Percentiles rank a stretch among this genome's conserved stretches.
These are phyloP conservation scores for Phialophora tarda DNA, from an alignment of 2,329 filamentous ascomycete species.

Conservation along the genomic window DNA sequence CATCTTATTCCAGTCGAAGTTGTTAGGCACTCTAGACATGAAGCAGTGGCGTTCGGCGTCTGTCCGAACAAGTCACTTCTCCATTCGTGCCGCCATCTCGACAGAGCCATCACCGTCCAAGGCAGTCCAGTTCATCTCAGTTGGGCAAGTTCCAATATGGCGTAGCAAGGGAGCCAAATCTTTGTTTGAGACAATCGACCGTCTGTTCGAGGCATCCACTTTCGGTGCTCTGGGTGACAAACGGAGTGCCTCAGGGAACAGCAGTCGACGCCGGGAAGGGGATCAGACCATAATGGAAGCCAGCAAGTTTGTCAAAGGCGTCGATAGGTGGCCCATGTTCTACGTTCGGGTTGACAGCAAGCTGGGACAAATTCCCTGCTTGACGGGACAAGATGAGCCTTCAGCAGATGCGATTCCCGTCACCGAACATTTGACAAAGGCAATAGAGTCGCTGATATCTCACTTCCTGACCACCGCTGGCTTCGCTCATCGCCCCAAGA, in stretches of 20 bases:
- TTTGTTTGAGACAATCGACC: slow-evolving; percentile 79
- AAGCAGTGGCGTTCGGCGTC: slow-evolving; percentile 72
- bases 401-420: slow-evolving; percentile 5
- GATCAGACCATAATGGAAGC: slow-evolving; percentile 46
- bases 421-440: slow-evolving; percentile 18
- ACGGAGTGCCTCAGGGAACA: background rate
- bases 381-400: slow-evolving; percentile 45
- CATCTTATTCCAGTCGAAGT: slow-evolving; percentile 28
- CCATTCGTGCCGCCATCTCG: slow-evolving; percentile 74
- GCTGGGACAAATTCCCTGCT: slow-evolving; percentile 41
- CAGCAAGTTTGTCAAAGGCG: slow-evolving; percentile 58
- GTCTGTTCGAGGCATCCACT: slow-evolving; percentile 73
- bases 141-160: slow-evolving; percentile 72
- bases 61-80: slow-evolving; percentile 66
- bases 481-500: slow-evolving; percentile 54
- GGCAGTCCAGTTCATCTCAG: slow-evolving; percentile 77
- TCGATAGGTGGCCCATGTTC: slow-evolving; percentile 90
- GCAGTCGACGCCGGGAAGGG: slow-evolving; percentile 36
- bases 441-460: slow-evolving; percentile 61
- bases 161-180: slow-evolving; percentile 64
- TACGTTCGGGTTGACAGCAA: slow-evolving; percentile 68
- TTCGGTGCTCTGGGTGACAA: slow-evolving; percentile 70
- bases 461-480: slow-evolving; percentile 78
- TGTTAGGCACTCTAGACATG: slow-evolving; percentile 47
- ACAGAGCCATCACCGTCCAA: slow-evolving; percentile 70